Evolutionary conservation across 495 filamentous ascomycete genomes (phyloP), one percentile per base, ranked within the genome.

Genomic region (Annulohypoxylon bovei): DNA sequence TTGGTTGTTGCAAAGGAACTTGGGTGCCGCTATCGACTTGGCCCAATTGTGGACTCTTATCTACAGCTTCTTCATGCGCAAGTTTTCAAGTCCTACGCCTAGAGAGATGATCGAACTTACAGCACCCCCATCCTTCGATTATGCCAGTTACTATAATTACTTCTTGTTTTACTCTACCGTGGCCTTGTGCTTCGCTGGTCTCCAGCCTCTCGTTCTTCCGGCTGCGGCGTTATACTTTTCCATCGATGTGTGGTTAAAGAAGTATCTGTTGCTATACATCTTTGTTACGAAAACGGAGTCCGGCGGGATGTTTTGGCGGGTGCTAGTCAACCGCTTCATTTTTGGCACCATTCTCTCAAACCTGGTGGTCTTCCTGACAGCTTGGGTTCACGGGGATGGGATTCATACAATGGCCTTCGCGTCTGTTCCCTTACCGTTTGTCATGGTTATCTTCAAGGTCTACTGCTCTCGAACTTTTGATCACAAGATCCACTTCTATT

Each of bases 241-340:
- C 16, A 80, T 98, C 47, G 95, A 99, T 76, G 88, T 89, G 16
- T 92, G 90, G 78, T 81, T 98, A 75, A 98, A 97, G 86, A 98
- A 98, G 78, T 99, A 99, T 78, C 81, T 97, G 28, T 80, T 99
- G 44, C 82, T 98, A 77, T 97, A 99, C 79, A 89, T 98, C 67
- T 97, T 97, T 62, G 85, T 97, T 62, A 99, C 95, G 23, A 99
- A 98, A 79, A 95, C 90, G 40, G 95, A 99, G 78, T 97, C 93
- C 4, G 94, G 93, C 22, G 95, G 96, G n/a, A 88, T 90, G 74
- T 97, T 92, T 80, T 99, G 95, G 95, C 89, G 93, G 37, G 79
- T 93, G 1, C 69, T 98, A 32, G 95, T 92, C 87, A 98, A 99
- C 76, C 93, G 95, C 22, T 82, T 98, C 77, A 76, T 99, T 35